phyloP scores from a whole-genome alignment of 352 stramenopile genomes.

The Pythium angustatum region DNA sequence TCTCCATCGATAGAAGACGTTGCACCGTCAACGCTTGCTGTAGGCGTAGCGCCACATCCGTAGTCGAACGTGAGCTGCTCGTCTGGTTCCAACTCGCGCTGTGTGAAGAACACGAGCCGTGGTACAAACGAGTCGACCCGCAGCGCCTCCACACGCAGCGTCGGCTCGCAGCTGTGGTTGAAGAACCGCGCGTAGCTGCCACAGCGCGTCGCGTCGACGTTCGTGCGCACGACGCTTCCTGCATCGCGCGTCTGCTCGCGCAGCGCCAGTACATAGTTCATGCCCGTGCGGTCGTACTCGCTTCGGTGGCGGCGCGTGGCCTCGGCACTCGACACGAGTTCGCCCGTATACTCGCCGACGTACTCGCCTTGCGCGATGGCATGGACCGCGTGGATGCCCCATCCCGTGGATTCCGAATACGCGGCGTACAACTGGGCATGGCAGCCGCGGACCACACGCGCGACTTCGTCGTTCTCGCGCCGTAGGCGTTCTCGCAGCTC shows the following conservation, averaged over 20 bases:
- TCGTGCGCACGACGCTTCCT: conserved; percentile 44
- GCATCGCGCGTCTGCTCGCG: conserved; percentile 32
- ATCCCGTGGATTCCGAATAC: conserved; percentile 40
- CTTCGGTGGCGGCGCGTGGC: conserved; percentile 40
- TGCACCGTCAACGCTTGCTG: not conserved
- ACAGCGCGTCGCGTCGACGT: conserved; percentile 50
- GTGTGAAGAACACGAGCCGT: conserved; percentile 55
- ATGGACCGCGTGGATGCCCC: conserved; percentile 41
- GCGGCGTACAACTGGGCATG: conserved; percentile 36
- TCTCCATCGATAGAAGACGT: not conserved
- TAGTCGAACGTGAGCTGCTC: conserved; percentile 76
- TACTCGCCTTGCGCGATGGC: conserved; percentile 37
- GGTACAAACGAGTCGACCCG: conserved; percentile 63
- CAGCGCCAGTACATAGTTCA: conserved; percentile 64
- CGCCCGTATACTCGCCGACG: conserved; percentile 64
- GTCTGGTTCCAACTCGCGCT: conserved; percentile 26
- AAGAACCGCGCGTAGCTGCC: conserved; percentile 69
- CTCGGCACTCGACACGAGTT: conserved; percentile 52
- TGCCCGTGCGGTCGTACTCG: conserved; percentile 25
- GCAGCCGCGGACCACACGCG: conserved; percentile 32
- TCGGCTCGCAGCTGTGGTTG: conserved; percentile 71
- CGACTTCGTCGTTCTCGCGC: conserved; percentile 21
- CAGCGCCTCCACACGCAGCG: conserved; percentile 47
- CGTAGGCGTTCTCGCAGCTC: conserved; percentile 26
- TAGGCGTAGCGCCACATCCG: conserved; percentile 11